Evolutionary conservation across 2,329 filamentous ascomycete species (phyloP), one percentile per base, ranked within the genome.

Genomic region (Trichophaea hybrida): DNA sequence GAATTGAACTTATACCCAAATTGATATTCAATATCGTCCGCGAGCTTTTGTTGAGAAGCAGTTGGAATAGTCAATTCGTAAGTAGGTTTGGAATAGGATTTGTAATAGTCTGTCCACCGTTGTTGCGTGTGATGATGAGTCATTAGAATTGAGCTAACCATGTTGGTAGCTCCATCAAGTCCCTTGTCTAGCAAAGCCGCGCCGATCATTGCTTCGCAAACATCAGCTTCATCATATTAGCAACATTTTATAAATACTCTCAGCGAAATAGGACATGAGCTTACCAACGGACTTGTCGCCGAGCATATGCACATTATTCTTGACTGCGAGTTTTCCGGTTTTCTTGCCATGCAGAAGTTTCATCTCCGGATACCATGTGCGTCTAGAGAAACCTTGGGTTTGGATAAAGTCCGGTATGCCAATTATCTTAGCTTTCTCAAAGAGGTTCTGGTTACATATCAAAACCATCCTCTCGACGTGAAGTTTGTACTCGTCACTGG

Each of bases 151-250:
- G 69, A 68, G 24, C 73, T 77, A 31, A 78, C 75, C 24, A 82
- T 80, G 67, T 77, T 77, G 48, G 83, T 77, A 17, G 81, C 80
- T 68, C 79, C 74, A 61, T 83, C 77, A 72, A 82, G 82, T 10
- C 77, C 67, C 43, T 80, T 76, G 55, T 79, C 74, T 5, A 78
- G 74, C 44, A 84, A 82, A 0, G 90, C 85, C 1, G 91, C 93
- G 5, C 91, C 93, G 52, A 98, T 97, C 59, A 96, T 74, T 0
- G 93, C 91, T 70, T 97, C 93, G 62, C 88, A 95, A 0, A 97
- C 89, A 71, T 97, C 93, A 2, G 93, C 24, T 24, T 24, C 64
- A 60, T 61, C 8, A 34, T 12, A 24, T 24, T 24, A 24, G 24
- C 24, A 24, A 24, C 24, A 24, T 24, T 24, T 1, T 24, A 24